phyloP scores from a whole-genome alignment of 352 stramenopile genomes.

The Pythium aquatile region DNA sequence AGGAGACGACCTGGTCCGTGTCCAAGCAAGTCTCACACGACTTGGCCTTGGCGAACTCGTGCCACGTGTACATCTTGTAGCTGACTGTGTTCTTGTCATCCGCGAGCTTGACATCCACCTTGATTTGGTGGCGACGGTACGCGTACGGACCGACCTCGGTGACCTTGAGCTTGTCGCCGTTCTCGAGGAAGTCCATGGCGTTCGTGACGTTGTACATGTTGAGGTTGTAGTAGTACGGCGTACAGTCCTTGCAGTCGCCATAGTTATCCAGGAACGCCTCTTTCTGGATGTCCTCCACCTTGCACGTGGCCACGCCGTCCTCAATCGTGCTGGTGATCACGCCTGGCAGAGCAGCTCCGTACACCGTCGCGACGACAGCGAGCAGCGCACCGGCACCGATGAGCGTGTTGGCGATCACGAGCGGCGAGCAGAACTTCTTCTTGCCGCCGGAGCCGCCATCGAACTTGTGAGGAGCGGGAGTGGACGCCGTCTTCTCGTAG shows the following conservation, averaged over 20 bases:
- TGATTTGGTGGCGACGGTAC: conserved; percentile 61
- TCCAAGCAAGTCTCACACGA: conserved; percentile 55
- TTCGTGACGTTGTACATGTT: conserved; percentile 80
- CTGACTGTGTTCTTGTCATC: conserved; percentile 51
- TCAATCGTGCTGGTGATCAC: conserved; percentile 42
- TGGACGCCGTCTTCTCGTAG: conserved; percentile 25
- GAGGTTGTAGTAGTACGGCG: conserved; percentile 68
- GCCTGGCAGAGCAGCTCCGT: conserved; percentile 46
- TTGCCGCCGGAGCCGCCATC: not conserved
- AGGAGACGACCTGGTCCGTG: conserved; percentile 50
- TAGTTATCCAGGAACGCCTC: conserved; percentile 51
- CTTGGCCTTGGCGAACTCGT: conserved; percentile 44
- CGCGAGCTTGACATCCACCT: conserved; percentile 54
- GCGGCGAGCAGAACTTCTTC: conserved; percentile 15
- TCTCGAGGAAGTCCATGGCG: conserved; percentile 54
- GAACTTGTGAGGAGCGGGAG: conserved; percentile 3
- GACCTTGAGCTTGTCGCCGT: conserved; percentile 53
- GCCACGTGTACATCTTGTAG: conserved; percentile 81
- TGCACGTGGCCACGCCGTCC: conserved; percentile 44
- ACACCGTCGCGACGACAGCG: conserved; percentile 45
- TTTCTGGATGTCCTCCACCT: conserved; percentile 35
- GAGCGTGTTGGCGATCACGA: conserved; percentile 31
- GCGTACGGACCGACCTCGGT: conserved; percentile 68
- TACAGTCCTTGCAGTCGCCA: conserved; percentile 74
- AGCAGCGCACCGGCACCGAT: conserved; percentile 38